A percentile compares a stretch with the other conserved stretches of the same genome.
Evolutionary conservation across 2,329 filamentous ascomycete genomes (phyloP).

Genomic region (Trichophaea hybrida): DNA sequence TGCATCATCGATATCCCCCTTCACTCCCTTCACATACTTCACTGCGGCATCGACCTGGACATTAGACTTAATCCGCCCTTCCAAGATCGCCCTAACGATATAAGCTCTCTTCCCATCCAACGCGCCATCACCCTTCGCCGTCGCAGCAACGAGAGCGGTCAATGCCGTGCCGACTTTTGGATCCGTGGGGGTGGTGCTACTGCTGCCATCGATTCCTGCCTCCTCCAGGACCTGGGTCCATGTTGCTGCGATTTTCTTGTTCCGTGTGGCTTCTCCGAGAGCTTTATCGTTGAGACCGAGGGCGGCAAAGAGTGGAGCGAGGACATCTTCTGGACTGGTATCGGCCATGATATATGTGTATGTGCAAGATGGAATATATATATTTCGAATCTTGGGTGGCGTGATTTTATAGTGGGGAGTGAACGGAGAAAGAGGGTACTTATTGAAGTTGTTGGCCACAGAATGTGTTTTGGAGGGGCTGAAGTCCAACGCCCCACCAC

Average conservation of each 20-base stretch:
- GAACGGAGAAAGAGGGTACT: too few species aligned
- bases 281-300: constrained; percentile 26
- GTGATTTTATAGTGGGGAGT: too few species aligned
- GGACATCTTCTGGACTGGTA: constrained; percentile 17
- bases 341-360: constrained; percentile 17
- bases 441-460: too few species aligned
- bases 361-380: too few species aligned
- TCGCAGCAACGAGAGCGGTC: constrained; percentile 21
- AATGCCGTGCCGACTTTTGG: constrained; percentile 18
- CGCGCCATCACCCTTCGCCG: constrained; percentile 18
- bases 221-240: constrained; percentile 22
- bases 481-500: too few species aligned
- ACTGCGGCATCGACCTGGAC: constrained; percentile 24
- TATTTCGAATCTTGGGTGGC: too few species aligned
- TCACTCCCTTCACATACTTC: constrained; percentile 22
- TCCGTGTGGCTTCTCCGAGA: constrained; percentile 26
- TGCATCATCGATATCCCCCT: constrained; percentile 15
- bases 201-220: constrained; percentile 10
- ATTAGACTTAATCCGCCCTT: constrained; percentile 22
- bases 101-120: constrained; percentile 20
- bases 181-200: constrained; percentile 9
- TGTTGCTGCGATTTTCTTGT: constrained; percentile 24
- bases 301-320: constrained; percentile 18
- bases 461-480: too few species aligned
- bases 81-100: constrained; percentile 22